A percentile compares a stretch with the other conserved stretches of the same genome.
These are phyloP conservation scores for Neurospora sp. DNA, from an alignment of 495 filamentous ascomycete species.

Conservation along the genomic window DNA sequence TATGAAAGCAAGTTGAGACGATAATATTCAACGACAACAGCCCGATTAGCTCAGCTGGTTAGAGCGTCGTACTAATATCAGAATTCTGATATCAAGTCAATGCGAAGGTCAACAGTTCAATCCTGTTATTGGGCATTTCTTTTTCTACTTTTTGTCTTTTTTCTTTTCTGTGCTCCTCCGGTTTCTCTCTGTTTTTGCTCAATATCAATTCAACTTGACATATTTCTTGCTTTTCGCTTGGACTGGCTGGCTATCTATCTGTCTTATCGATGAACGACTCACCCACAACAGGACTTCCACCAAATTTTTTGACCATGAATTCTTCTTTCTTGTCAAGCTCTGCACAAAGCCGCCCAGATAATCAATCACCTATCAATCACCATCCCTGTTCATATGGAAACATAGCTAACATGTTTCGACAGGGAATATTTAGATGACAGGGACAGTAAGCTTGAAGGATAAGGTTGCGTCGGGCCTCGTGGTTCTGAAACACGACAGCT, in stretches of 20 bases:
- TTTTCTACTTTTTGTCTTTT: background rate
- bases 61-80: background rate
- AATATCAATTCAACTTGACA: background rate
- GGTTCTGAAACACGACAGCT: background rate
- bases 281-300: background rate
- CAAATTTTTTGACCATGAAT: background rate
- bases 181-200: background rate
- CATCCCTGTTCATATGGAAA: background rate
- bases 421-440: background rate
- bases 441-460: background rate
- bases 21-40: background rate
- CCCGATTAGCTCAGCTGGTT: background rate
- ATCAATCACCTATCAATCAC: background rate
- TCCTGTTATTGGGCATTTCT: background rate
- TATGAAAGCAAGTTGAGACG: too few relatives aligned
- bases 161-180: background rate
- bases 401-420: background rate
- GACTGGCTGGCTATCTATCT: too few relatives aligned
- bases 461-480: background rate
- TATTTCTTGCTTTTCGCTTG: too few relatives aligned
- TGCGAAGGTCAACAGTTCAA: background rate
- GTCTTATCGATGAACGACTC: background rate
- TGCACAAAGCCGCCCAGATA: background rate
- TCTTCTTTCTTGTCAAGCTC: background rate
- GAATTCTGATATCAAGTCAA: background rate